Conservation (phyloP, 441 rosid species). For the Metrosideros polymorpha region DNA sequence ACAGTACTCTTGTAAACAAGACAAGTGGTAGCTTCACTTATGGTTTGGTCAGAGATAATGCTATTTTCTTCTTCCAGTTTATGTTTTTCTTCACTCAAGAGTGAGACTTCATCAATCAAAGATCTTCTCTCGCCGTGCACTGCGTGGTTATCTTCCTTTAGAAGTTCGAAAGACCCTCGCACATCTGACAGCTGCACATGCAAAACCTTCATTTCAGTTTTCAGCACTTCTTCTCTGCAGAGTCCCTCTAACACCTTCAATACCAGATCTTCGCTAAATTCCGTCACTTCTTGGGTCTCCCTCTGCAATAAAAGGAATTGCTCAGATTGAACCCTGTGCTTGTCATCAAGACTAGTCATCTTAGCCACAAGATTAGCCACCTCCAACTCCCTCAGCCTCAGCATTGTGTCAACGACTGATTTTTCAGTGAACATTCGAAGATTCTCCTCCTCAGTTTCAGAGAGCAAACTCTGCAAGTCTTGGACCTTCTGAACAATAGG, state of each 20-base stretch:
- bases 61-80: conserved; percentile 51
- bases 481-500: conserved; percentile 34
- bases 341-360: conserved; percentile 36
- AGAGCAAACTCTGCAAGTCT: conserved; percentile 43
- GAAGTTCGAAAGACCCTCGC: conserved; percentile 28
- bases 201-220: conserved; percentile 37
- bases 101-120: conserved; percentile 31
- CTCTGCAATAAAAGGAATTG: conserved; percentile 33
- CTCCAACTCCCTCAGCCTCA: conserved; percentile 59
- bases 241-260: conserved; percentile 39
- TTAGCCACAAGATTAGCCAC: conserved; percentile 36
- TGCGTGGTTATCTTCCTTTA: conserved; percentile 44
- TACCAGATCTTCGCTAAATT: conserved; percentile 40
- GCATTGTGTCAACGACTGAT: conserved; percentile 46
- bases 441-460: conserved; percentile 43
- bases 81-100: conserved; percentile 38
- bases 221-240: conserved; percentile 46
- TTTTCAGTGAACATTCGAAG: conserved; percentile 47
- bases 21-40: conserved; percentile 48
- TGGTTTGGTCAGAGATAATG: conserved; percentile 32
- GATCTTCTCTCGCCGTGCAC: conserved; percentile 35
- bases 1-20: conserved; percentile 38
- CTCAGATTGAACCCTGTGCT: conserved; percentile 34
- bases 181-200: conserved; percentile 34
- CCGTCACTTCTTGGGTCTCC: conserved; percentile 31